Percentiles rank a stretch among this genome's conserved stretches.
Conservation (phyloP, 495 filamentous ascomycete genomes). For the Pyrenopolyporus hunteri region DNA sequence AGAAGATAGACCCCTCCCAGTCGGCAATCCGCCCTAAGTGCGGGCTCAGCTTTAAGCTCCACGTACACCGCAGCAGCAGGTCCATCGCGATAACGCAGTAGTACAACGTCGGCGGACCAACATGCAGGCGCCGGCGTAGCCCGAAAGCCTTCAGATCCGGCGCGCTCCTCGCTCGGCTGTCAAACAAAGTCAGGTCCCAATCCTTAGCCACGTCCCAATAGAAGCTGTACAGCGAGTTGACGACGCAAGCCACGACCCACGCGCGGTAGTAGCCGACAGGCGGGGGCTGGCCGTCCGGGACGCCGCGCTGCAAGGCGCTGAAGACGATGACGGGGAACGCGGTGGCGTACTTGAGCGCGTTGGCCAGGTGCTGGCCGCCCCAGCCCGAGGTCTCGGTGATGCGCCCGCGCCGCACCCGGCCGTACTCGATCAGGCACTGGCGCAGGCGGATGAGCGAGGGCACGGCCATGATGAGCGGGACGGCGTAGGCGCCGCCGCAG, state of each 20-base stretch:
- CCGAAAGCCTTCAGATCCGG: slow-evolving; percentile 69
- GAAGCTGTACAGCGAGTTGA: slow-evolving; percentile 92
- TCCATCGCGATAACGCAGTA: slow-evolving; percentile 83
- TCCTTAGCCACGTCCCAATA: slow-evolving; percentile 98
- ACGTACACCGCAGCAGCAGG: slow-evolving; percentile 82
- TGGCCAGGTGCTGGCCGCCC: slow-evolving; percentile 86
- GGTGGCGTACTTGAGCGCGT: slow-evolving; percentile 88
- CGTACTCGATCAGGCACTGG: slow-evolving; percentile 89
- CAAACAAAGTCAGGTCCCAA: slow-evolving; percentile 92
- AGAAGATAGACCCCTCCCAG: slow-evolving; percentile 80
- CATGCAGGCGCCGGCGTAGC: slow-evolving; percentile 72
- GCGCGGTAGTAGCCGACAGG: slow-evolving; percentile 51
- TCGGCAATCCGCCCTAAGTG: slow-evolving; percentile 82
- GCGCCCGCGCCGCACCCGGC: slow-evolving; percentile 66
- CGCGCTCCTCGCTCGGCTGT: slow-evolving; percentile 51
- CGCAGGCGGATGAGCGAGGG: slow-evolving; percentile 86
- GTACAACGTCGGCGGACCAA: slow-evolving; percentile 72
- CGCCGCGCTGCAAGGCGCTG: slow-evolving; percentile 72
- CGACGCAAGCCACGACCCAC: slow-evolving; percentile 66
- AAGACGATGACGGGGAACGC: slow-evolving; percentile 92
- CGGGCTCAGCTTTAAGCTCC: slow-evolving; percentile 82
- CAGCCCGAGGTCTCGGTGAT: slow-evolving; percentile 57
- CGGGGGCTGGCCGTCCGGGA: slow-evolving; percentile 53
- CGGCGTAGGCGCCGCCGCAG: slow-evolving; percentile 75
- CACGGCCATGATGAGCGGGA: slow-evolving; percentile 79